These are phyloP conservation scores for Hymenotorrendiella dingleyae DNA, from an alignment of 2,329 filamentous ascomycete genomes.

Conservation along the genomic window DNA sequence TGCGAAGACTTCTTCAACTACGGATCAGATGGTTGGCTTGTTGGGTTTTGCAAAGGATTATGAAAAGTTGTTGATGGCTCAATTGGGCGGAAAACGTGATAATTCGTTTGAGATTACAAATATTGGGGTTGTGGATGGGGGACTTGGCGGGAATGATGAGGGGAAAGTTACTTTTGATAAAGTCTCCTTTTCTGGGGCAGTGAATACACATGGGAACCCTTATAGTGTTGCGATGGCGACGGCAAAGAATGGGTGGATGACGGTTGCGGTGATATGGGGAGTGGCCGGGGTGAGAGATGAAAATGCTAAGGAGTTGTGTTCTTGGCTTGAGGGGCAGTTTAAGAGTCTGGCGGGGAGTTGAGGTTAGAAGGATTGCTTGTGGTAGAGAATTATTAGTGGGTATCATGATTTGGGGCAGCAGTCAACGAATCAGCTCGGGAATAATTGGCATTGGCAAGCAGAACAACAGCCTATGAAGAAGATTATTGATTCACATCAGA, in stretches of 20 bases:
- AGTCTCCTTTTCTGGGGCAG: constrained; percentile 7
- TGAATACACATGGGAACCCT: constrained; percentile 14
- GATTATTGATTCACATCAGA: no score
- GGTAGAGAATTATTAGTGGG: no score
- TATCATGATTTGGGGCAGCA: no score
- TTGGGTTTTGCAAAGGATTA: constrained; percentile 40
- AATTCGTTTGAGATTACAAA: constrained; percentile 49
- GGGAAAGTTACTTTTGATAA: constrained; percentile 14
- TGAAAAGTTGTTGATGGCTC: constrained; percentile 34
- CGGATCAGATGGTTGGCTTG: constrained; percentile 39
- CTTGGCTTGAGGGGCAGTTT: constrained; percentile 3
- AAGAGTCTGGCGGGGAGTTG: not conserved
- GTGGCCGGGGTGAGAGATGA: constrained; percentile 11
- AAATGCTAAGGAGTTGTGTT: constrained; percentile 5
- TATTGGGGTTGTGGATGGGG: constrained; percentile 38
- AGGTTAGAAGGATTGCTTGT: no score
- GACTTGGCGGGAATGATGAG: constrained; percentile 1
- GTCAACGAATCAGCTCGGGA: no score
- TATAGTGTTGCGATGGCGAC: constrained; percentile 11
- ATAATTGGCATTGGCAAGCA: no score
- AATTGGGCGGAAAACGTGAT: constrained; percentile 38
- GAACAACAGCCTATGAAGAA: no score
- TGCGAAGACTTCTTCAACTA: constrained; percentile 34
- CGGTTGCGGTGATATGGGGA: constrained; percentile 11
- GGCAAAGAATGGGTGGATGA: constrained; percentile 18